A percentile compares a stretch with the other conserved stretches of the same genome.
These are phyloP conservation scores for Phyllosticta citriasiana DNA, from an alignment of 2,329 filamentous ascomycete genomes.

Conservation along the genomic window DNA sequence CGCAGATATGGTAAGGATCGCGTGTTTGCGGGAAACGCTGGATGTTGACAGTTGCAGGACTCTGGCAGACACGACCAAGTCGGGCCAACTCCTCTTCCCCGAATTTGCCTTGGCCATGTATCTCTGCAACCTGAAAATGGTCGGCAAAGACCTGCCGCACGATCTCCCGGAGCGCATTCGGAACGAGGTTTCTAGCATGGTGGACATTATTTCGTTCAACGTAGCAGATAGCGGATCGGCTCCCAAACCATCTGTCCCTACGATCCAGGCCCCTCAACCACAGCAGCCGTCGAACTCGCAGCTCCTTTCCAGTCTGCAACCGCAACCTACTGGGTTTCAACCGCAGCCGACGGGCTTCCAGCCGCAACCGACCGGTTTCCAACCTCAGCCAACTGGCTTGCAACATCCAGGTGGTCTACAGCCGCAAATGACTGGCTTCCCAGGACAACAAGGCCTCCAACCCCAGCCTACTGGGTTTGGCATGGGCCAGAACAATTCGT, in stretches of 20 bases:
- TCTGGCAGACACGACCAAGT: constrained; percentile 88
- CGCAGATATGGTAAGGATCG: constrained; percentile 71
- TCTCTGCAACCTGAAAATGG: constrained; percentile 86
- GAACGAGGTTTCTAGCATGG: constrained; percentile 99
- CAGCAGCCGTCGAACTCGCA: constrained; percentile 60
- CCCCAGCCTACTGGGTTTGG: constrained; percentile 71
- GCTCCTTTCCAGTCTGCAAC: constrained; percentile 47
- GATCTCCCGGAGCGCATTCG: constrained; percentile 72
- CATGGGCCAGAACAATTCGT: constrained; percentile 35
- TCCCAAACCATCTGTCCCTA: constrained; percentile 36
- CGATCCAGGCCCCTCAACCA: constrained; percentile 42
- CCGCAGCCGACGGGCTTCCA: constrained; percentile 80
- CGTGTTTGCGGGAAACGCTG: not conserved
- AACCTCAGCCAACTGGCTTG: constrained; percentile 29
- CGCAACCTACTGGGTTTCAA: constrained; percentile 48
- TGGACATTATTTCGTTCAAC: constrained; percentile 96
- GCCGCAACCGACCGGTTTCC: constrained; percentile 59
- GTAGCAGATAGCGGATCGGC: constrained; percentile 55
- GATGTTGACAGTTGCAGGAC: constrained; percentile 48
- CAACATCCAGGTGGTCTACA: constrained; percentile 12
- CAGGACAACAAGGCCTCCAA: constrained; percentile 44
- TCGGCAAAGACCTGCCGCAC: constrained; percentile 69
- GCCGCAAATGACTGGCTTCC: constrained; percentile 34
- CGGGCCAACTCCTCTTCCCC: constrained; percentile 90
- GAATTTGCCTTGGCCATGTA: constrained; percentile 99